Percentiles rank a stretch among this genome's conserved stretches.
Evolutionary conservation across 2,329 filamentous ascomycete species (phyloP).

Genomic region (Ceratocystis cubensis): DNA sequence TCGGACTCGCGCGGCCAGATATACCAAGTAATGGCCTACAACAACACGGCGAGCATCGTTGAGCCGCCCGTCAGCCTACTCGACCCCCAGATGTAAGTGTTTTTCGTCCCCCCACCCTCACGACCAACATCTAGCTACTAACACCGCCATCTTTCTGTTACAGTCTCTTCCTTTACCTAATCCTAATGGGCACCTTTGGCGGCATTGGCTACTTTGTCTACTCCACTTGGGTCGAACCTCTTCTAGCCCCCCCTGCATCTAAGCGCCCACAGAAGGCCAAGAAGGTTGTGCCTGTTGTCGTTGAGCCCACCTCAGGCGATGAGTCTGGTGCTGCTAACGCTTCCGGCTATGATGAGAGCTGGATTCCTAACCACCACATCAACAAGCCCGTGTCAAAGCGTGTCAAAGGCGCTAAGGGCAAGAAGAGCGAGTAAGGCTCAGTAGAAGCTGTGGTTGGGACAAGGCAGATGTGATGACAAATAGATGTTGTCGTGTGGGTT

Average conservation of each 20-base stretch:
- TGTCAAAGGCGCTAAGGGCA: slow-evolving; percentile 45
- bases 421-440: slow-evolving; percentile 26
- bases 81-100: slow-evolving; percentile 80
- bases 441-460: no score
- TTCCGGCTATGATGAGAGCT: slow-evolving; percentile 74
- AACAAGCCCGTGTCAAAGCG: slow-evolving; percentile 65
- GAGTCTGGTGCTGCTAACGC: slow-evolving; percentile 54
- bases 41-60: slow-evolving; percentile 72
- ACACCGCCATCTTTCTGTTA: not conserved
- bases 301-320: slow-evolving; percentile 51
- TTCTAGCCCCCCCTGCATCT: slow-evolving; percentile 67
- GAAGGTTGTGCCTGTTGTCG: slow-evolving; percentile 53
- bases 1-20: slow-evolving; percentile 52
- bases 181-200: slow-evolving; percentile 66
- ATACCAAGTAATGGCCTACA: slow-evolving; percentile 68
- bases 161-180: slow-evolving; percentile 94
- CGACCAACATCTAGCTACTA: not conserved
- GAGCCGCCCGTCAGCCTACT: slow-evolving; percentile 85
- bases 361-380: slow-evolving; percentile 84
- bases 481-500: no score
- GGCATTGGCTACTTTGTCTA: slow-evolving; percentile 92
- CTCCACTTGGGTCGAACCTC: slow-evolving; percentile 90
- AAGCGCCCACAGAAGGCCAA: slow-evolving; percentile 57
- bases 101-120: slow-evolving; percentile 29
- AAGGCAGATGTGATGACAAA: no score